Conservation (phyloP, 2,329 filamentous ascomycete species). For the Thielaviopsis populi region DNA sequence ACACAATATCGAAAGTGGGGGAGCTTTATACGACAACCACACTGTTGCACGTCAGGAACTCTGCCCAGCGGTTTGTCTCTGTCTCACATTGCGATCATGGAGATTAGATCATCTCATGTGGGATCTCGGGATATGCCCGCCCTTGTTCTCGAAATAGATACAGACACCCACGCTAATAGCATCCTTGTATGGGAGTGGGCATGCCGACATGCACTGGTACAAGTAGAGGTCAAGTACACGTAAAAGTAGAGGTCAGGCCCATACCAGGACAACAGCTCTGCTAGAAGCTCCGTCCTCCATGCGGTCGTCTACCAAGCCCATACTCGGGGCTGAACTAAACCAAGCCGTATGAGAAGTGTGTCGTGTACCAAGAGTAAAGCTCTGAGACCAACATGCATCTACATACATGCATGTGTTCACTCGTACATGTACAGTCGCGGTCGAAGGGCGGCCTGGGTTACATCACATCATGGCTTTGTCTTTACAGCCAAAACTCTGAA, state of each 20-base stretch:
- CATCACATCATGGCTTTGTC: neutral
- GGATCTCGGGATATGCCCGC: neutral
- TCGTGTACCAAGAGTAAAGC: neutral
- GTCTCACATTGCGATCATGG: neutral
- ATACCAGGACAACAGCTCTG: neutral
- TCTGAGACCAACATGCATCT: neutral
- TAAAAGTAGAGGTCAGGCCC: neutral
- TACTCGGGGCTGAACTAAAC: no score
- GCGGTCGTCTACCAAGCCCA: no score
- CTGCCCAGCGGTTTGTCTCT: neutral
- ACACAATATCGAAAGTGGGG: neutral
- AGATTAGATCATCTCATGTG: slow-evolving; percentile 1
- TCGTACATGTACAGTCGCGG: neutral
- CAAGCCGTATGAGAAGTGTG: no score
- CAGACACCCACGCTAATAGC: neutral
- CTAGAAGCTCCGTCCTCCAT: no score
- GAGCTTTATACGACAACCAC: neutral
- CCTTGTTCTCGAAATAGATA: neutral
- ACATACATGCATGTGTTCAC: neutral
- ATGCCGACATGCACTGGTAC: neutral
- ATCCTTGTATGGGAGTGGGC: neutral
- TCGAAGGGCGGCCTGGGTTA: neutral
- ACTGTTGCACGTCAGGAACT: neutral
- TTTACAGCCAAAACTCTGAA: neutral
- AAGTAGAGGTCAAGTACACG: neutral